Evolutionary conservation across 2,329 filamentous ascomycete species (phyloP).

Genomic region (Oidium heveae): DNA sequence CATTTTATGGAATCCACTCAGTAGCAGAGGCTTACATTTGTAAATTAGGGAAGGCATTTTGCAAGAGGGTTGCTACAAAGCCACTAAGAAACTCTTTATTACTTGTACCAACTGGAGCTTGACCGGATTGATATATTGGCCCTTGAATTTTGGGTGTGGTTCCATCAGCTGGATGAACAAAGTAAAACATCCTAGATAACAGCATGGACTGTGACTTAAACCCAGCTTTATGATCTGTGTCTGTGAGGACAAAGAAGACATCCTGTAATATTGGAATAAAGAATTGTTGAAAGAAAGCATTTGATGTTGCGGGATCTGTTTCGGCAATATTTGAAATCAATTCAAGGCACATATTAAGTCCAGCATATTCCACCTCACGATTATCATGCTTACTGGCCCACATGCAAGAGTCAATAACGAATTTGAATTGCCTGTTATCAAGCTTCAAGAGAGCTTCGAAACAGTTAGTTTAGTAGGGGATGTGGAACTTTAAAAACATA

Average conservation of each 20-base stretch:
- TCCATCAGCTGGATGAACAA: slow-evolving; percentile 50
- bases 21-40: slow-evolving; percentile 40
- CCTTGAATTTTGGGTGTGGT: slow-evolving; percentile 65
- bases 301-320: slow-evolving; percentile 61
- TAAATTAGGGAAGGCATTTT: slow-evolving; percentile 81
- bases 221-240: slow-evolving; percentile 93
- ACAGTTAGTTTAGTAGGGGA: background rate
- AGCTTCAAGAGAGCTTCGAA: slow-evolving; percentile 55
- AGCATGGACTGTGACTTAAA: slow-evolving; percentile 96
- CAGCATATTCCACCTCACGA: slow-evolving; percentile 85
- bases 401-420: slow-evolving; percentile 97
- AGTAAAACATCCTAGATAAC: slow-evolving; percentile 86
- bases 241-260: slow-evolving; percentile 92
- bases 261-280: slow-evolving; percentile 90
- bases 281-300: slow-evolving; percentile 94
- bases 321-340: slow-evolving; percentile 95
- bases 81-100: slow-evolving; percentile 80
- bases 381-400: slow-evolving; percentile 99
- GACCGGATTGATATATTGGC: slow-evolving; percentile 66
- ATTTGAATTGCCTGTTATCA: slow-evolving; percentile 93
- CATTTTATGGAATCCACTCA: background rate
- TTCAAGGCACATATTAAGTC: slow-evolving; percentile 93
- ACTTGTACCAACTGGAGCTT: slow-evolving; percentile 57
- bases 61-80: slow-evolving; percentile 64
- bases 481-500: slow-evolving; percentile 11